phyloP scores from a whole-genome alignment of 306 rosid genomes.

The Fragaria vesca region DNA sequence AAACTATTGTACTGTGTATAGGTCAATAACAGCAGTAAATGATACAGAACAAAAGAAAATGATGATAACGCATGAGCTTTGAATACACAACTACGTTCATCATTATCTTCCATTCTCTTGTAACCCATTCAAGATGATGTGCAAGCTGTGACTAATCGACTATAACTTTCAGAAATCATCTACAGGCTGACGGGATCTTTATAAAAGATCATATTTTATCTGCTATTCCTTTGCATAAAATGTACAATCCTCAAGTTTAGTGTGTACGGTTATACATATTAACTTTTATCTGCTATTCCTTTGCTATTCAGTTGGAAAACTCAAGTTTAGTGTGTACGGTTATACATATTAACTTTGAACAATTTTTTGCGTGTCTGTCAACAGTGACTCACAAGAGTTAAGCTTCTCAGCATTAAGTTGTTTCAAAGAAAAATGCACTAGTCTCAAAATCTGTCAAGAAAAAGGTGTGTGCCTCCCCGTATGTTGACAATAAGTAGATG shows the following conservation, averaged over 20 bases:
- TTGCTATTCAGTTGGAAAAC: too few relatives aligned
- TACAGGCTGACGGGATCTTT: neutral
- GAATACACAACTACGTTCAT: neutral
- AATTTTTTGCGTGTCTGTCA: too few relatives aligned
- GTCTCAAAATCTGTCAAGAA: too few relatives aligned
- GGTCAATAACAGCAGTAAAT: neutral
- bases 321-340: too few relatives aligned
- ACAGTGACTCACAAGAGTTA: too few relatives aligned
- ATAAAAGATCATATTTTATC: neutral
- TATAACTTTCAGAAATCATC: neutral
- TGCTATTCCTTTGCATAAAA: neutral
- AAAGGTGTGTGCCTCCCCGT: too few relatives aligned
- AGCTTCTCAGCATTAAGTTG: too few relatives aligned
- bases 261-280: neutral
- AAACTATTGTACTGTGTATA: too few relatives aligned
- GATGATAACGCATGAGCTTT: neutral
- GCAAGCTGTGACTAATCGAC: neutral
- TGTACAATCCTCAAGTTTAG: neutral
- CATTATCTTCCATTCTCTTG: neutral
- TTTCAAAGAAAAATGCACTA: too few relatives aligned
- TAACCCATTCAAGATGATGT: neutral
- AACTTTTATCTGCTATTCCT: neutral
- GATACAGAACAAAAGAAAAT: neutral
- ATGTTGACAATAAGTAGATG: too few relatives aligned
- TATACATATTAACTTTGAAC: too few relatives aligned